Base-by-base conservation (phyloP, 371 early-diverging fungal species). In the Mycotypha africana region DNA sequence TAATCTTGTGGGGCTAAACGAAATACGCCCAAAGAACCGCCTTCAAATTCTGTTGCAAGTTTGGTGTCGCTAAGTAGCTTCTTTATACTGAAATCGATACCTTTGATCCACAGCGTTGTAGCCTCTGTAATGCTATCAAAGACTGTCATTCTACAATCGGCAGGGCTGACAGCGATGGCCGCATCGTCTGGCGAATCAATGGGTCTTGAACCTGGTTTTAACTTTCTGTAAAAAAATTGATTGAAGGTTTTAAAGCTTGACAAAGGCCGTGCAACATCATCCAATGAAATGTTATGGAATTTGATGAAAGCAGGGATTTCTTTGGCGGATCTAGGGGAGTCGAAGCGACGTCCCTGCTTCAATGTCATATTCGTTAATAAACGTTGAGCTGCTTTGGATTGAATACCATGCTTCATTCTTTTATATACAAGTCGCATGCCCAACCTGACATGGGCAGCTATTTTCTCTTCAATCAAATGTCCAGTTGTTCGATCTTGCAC, bases 161-260 rank as follows among this genome's bases (percentile, higher is more conserved):
- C 86, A 26, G 84, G 80, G 25, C 84, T 85, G 6, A 89, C 85
- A 8, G 76, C 75, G 2, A 90, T 76, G 1, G 61, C 66, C 5
- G 84, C 78, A 48, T 89, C 74, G 10, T 74, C 79, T 4, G 79
- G 77, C 0, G 71, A 70, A 26, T 76, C 81, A 31, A 82, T 52
- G 0, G 56, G 53, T 20, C 93, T 74, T 3, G 83, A 78, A 8
- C 60, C 67, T 1, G 88, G 84, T 48, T 88, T 88, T 16, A 93
- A 65, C 36, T 79, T 82, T 23, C 93, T 80, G 63, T 88, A 90
- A 58, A 91, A 91, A 68, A 93, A 93, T 52, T 90, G 79, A 49
- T 91, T 93, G 49, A 93, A 91, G 10, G 76, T 86, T 45, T 72
- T 67, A 52, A 86, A 93, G 26, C 69, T 70, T 14, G 77, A 70